These are phyloP conservation scores for Calocybe gangraenosa DNA, from an alignment of 768 basidiomycete genomes.

Conservation along the genomic window DNA sequence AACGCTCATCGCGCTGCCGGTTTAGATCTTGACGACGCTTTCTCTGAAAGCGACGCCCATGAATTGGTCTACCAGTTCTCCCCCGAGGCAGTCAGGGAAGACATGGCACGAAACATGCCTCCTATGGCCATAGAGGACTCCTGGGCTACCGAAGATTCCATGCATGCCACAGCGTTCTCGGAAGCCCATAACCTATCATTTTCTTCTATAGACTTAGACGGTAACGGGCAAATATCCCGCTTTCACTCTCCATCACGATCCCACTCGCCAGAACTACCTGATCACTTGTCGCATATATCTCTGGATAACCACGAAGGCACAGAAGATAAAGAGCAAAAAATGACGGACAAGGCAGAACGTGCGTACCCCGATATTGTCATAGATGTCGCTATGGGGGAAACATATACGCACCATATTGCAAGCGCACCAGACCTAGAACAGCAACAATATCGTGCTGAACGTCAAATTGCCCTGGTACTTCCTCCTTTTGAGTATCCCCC, in stretches of 20 bases:
- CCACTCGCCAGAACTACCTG: slow-evolving; percentile 24
- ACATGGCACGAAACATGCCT: slow-evolving; percentile 50
- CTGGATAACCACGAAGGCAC: slow-evolving; percentile 22
- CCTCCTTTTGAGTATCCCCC: slow-evolving; percentile 8
- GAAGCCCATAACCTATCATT: slow-evolving; percentile 41
- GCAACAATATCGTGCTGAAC: not conserved
- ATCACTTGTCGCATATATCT: slow-evolving; percentile 36
- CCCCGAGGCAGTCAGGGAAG: slow-evolving; percentile 56
- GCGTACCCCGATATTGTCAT: slow-evolving; percentile 41
- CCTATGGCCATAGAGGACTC: slow-evolving; percentile 22
- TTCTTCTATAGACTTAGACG: slow-evolving; percentile 56
- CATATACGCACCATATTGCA: slow-evolving; percentile 16
- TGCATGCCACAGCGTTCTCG: slow-evolving; percentile 31
- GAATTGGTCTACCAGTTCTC: slow-evolving; percentile 51
- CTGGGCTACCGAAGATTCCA: slow-evolving; percentile 26
- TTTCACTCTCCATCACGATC: slow-evolving; percentile 16
- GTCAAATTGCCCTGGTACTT: slow-evolving; percentile 1
- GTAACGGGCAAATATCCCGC: slow-evolving; percentile 23
- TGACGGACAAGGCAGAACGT: slow-evolving; percentile 7
- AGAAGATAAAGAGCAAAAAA: not conserved
- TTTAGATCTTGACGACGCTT: slow-evolving; percentile 63
- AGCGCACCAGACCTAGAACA: slow-evolving; percentile 4
- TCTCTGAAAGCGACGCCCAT: slow-evolving; percentile 53
- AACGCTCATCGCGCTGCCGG: slow-evolving; percentile 23
- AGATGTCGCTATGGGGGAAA: slow-evolving; percentile 30